Evolutionary conservation across 1,139 yeast species (phyloP).

Genomic region (Spathaspora jeffriesii): DNA sequence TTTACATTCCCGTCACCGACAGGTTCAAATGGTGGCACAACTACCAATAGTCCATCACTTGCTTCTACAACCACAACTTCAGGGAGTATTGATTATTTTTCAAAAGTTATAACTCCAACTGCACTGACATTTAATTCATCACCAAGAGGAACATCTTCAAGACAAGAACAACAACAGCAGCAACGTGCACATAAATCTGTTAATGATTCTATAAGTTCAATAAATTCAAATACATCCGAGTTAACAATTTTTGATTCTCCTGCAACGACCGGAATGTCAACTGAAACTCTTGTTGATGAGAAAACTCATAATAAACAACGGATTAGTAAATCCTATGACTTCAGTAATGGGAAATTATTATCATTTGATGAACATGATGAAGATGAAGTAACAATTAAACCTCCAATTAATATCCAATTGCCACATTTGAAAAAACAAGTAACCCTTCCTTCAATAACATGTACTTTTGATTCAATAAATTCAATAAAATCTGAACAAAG

Average conservation of each 20-base stretch:
- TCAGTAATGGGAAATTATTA: constrained; percentile 7
- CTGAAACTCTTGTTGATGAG: constrained; percentile 28
- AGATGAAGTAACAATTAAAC: constrained; percentile 1
- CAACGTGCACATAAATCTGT: constrained; percentile 11
- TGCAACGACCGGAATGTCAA: constrained; percentile 14
- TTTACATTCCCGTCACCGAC: constrained; percentile 2
- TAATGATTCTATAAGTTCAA: constrained; percentile 20
- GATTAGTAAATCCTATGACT: constrained; percentile 9
- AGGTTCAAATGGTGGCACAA: not conserved
- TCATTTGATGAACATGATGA: constrained; percentile 17
- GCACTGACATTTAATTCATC: constrained; percentile 1
- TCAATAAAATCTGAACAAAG: constrained; percentile 13
- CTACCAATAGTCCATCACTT: not conserved
- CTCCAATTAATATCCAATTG: constrained; percentile 2
- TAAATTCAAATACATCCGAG: constrained; percentile 18
- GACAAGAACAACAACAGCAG: constrained; percentile 2
- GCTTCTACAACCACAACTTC: not conserved
- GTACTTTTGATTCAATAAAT: constrained; percentile 8
- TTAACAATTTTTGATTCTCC: constrained; percentile 16
- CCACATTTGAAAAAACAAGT: constrained; percentile 14
- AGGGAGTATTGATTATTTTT: not conserved
- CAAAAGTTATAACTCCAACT: constrained; percentile 4
- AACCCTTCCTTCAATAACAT: constrained; percentile 12
- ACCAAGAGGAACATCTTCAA: constrained; percentile 2
- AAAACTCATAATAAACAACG: constrained; percentile 10